Evolutionary conservation across 176 grass and related monocot genomes (phyloP), one percentile per base, ranked within the genome.

Genomic region (Cenchrus fungigraminus): DNA sequence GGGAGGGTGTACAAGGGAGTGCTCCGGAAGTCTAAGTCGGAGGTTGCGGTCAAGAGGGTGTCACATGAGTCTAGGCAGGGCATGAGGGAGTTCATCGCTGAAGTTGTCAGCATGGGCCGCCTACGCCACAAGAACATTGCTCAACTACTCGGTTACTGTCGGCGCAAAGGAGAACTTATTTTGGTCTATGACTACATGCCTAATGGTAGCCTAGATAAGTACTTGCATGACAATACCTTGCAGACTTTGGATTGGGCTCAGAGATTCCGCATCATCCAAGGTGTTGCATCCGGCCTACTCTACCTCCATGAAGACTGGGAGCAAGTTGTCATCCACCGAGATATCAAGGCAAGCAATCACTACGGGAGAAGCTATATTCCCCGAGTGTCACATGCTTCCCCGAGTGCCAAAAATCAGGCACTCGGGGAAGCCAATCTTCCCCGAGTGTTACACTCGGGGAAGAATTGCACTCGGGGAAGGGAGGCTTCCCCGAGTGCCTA

Each of bases 251-350:
- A 32, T 51, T 91, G 89, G 89, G 54, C 6, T 15, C 89, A 70
- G 85, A 52, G 89, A 76, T 70, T 91, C 1, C 85, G 55, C 44
- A 87, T 91, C 68, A 79, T 91, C 89, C 79, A 79, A 61, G 89
- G 85, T 80, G 80, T 91, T 7, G 89, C 85, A 2, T 68, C 85
- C 0, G 89, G 89, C 1, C 6, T 91, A 15, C 81, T 91, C 0
- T 91, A 91, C 89, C 89, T 91, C 45, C 89, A 91, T 46, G 85
- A 87, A 70, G 80, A 91, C 44, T 87, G 89, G 89, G 80, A 91
- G 53, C 57, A 91, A 69, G 81, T 91, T 9, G 89, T 91, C 12
- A 51, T 91, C 20, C 89, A 91, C 69, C 85, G 85, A 0, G 89
- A 91, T 81, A 54, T 91, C 80, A 91, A 91, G 85, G 89, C 89